Evolutionary conservation across 345 rosid species (phyloP), one percentile per base, ranked within the genome.

Genomic region (Brassica carinata): DNA sequence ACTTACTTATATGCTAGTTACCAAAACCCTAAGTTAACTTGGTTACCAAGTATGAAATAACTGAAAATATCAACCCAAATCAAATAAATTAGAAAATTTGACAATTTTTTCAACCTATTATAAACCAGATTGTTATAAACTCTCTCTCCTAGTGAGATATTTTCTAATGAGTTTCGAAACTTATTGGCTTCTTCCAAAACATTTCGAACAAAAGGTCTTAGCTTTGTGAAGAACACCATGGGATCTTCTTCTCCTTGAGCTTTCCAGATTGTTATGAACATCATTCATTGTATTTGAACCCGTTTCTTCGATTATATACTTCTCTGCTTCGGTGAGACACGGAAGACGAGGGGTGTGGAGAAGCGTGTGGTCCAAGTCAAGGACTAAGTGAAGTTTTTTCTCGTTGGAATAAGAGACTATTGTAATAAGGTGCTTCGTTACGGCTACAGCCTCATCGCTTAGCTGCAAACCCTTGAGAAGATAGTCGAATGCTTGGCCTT

Each of bases 1-100:
- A 40, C 48, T 43, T 40, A 40, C 30, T 78, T 71, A 78, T 71
- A 72, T 26, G 59, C 55, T 55, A 15, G 10, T 11, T 73, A 30
- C 69, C 33, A 59, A 67, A 80, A 68, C 83, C 83, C 79, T 80
- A 79, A 74, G 34, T 74, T 45, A 64, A 66, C 51, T 40, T 40
- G 48, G 13, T 40, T 40, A 40, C 48, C 48, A 40, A 40, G 48
- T 8, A 40, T 40, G 48, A 40, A 40, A 40, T 40, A 40, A 40
- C 48, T 40, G 48, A 40, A 40, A 40, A 40, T 40, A 40, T 40
- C 48, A 40, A 40, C 14, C 48, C 48, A 40, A 40, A 40, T 40
- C 13, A 40, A 0, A 40, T 9, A 40, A 40, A 40, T 40, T 40
- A 2, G 13, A 40, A 40, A 40, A 40, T 40, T 40, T 40, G 48